These are phyloP conservation scores for Coprinopsis strossmayeri DNA, from an alignment of 768 basidiomycete species.

Conservation along the genomic window DNA sequence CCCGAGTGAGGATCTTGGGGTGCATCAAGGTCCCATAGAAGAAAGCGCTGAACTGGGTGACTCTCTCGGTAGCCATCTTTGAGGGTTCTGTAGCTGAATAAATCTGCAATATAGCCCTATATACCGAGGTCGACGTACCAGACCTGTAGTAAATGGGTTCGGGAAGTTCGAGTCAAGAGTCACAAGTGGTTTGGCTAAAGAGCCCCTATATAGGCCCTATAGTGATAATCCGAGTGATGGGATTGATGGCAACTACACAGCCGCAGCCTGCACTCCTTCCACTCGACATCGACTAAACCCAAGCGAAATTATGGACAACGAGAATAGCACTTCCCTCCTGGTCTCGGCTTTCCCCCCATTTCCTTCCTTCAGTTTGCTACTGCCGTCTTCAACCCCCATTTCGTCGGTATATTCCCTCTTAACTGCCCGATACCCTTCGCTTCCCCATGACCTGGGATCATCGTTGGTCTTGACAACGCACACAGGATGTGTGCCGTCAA, in stretches of 20 bases:
- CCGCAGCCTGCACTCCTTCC: not conserved
- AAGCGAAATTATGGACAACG: conserved; percentile 4
- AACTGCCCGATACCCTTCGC: conserved; percentile 26
- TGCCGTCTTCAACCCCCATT: conserved; percentile 23
- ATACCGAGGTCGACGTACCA: no score
- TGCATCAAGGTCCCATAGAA: conserved; percentile 92
- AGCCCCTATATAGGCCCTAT: no score
- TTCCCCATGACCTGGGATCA: conserved; percentile 23
- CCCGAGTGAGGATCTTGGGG: conserved; percentile 73
- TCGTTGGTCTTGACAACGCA: conserved; percentile 32
- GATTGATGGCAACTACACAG: conserved; percentile 3
- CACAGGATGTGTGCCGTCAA: conserved; percentile 25
- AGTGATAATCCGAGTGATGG: no score
- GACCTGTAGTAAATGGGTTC: no score
- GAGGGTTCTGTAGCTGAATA: no score
- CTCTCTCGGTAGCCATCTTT: conserved; percentile 68
- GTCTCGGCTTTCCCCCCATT: conserved; percentile 35
- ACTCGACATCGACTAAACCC: not conserved
- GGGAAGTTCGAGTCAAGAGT: no score
- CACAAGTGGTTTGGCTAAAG: no score
- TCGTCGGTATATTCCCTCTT: conserved; percentile 26
- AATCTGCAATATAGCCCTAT: no score
- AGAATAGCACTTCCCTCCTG: conserved; percentile 24
- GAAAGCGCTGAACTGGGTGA: conserved; percentile 38
- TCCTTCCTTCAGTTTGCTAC: conserved; percentile 25